phyloP scores from a whole-genome alignment of 768 basidiomycete genomes.

The Amanita rimosa region DNA sequence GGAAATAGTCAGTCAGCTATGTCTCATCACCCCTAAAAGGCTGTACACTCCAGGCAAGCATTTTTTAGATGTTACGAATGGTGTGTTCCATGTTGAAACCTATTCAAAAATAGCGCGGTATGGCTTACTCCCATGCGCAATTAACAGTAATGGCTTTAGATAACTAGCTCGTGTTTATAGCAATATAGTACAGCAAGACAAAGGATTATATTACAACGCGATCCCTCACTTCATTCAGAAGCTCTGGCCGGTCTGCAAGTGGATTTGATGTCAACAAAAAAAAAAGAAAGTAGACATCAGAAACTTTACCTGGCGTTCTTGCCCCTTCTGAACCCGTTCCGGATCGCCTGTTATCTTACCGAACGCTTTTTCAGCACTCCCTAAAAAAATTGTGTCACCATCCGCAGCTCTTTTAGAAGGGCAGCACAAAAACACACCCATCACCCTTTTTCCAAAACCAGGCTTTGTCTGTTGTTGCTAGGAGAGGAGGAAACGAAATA shows the following conservation, averaged over 20 bases:
- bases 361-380: background rate
- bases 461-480: background rate
- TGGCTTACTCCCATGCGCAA: no score
- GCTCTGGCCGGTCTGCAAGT: background rate
- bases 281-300: background rate
- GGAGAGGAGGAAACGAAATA: background rate
- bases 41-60: no score
- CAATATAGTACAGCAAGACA: no score
- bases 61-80: no score
- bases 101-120: no score
- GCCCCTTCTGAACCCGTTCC: background rate
- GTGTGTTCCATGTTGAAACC: no score
- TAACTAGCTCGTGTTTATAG: no score
- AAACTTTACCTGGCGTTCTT: background rate
- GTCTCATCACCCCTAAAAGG: no score
- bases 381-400: background rate
- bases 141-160: no score
- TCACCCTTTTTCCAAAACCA: background rate
- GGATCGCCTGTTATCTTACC: constrained; percentile 5
- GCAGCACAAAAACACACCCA: background rate
- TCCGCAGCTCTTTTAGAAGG: background rate
- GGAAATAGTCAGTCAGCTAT: no score
- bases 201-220: no score
- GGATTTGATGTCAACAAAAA: background rate
- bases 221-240: background rate